Evolutionary conservation across 2,329 filamentous ascomycete genomes (phyloP), one percentile per base, ranked within the genome.

Genomic region (Orbilia ellipsospora): DNA sequence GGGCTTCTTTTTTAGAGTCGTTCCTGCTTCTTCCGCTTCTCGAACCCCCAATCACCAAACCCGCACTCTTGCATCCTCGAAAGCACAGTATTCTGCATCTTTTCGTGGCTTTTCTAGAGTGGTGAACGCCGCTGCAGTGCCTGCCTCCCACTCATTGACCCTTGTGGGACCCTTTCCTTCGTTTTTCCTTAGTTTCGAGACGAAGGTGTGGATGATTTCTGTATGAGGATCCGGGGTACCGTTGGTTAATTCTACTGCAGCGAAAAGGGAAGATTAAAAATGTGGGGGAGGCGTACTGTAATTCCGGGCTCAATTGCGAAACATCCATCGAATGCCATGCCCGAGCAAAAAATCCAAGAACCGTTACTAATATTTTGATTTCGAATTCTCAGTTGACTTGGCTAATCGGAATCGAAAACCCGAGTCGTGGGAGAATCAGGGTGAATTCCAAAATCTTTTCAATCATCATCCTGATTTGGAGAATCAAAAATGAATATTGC

Each of bases 201-300:
- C 65, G 56, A 69, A 20, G 51, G 28, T 42, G 31, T 45, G 52
- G 36, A 36, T 57, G 57, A 61, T 64, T 65, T 60, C 48, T 66
- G 60, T 45, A 52, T 51, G 13, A 65, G 54, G 61, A 75, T 69
- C 64, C 57, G 64, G 72, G 72, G 72, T 69, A 64, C 63, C 55
- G 36, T 36, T 36, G 16, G 55, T 16, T 59, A 18, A 62, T 45
- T 48, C 60, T 55, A 31, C 55, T 60, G 45, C 52, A 68, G 45
- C 52, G 63, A 52, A 10, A 36, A 36, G 31, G 10, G 5, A 36
- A 36, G 44, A 62, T 73, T 45, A 50, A 52, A 36, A 62, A 59
- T 67, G 69, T 74, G 69, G 69, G 69, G 69, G 69, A 63, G 62
- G 69, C 62, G 56, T 68, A 52, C n/a, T 52, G 12, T 52, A 59